Conservation (phyloP, 2,329 filamentous ascomycete species). For the Phyllosticta citribraziliensis region DNA sequence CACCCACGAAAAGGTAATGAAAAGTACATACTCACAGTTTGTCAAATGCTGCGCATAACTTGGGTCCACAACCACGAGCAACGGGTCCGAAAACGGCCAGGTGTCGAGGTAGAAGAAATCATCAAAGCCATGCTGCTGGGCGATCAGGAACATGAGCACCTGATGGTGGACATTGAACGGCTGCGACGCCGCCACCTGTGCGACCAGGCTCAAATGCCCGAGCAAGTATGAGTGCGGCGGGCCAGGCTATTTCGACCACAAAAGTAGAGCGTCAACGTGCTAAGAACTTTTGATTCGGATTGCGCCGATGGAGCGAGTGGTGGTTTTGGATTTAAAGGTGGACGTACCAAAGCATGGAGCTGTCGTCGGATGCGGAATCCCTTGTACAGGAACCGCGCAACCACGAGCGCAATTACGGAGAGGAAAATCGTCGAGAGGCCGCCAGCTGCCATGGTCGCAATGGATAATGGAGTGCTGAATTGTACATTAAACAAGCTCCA, state of each 20-base stretch:
- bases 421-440: neutral
- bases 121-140: neutral
- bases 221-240: neutral
- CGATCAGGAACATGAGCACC: neutral
- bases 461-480: neutral
- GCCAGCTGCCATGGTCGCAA: neutral
- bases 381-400: neutral
- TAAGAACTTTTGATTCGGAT: neutral
- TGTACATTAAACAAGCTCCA: neutral
- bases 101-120: slow-evolving; percentile 4
- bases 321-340: neutral
- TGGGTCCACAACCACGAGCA: neutral
- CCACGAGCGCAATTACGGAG: neutral
- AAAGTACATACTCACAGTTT: neutral
- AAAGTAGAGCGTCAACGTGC: neutral
- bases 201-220: neutral
- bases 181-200: neutral
- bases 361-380: neutral
- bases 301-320: neutral
- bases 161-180: neutral
- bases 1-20: neutral
- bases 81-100: neutral
- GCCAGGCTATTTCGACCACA: neutral
- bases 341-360: neutral
- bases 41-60: neutral